phyloP scores from a whole-genome alignment of 2,329 filamentous ascomycete genomes.

The Podosphaera fusca region DNA sequence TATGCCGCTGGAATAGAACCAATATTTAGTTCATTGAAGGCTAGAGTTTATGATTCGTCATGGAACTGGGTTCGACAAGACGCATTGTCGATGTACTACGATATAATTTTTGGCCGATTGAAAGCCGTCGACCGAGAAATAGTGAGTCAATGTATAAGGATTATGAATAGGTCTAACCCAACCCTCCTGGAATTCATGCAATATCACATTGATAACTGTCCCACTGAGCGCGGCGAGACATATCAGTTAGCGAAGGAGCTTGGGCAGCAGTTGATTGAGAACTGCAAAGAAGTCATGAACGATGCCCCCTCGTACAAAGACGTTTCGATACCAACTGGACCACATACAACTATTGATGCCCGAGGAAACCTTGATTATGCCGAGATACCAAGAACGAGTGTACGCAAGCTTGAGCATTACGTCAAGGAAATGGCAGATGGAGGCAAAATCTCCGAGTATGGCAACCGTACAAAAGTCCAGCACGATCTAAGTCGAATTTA shows the following conservation, averaged over 20 bases:
- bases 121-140: constrained; percentile 91
- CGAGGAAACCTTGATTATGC: constrained; percentile 83
- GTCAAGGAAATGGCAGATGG: constrained; percentile 97
- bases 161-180: constrained; percentile 98
- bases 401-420: constrained; percentile 93
- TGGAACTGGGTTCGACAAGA: constrained; percentile 99
- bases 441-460: constrained; percentile 95
- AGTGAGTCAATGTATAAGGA: constrained; percentile 91
- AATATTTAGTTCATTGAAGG: constrained; percentile 80
- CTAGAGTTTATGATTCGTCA: constrained; percentile 87
- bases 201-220: constrained; percentile 98
- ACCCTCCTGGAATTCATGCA: constrained; percentile 97
- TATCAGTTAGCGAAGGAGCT: constrained; percentile 95
- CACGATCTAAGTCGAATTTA: constrained; percentile 88
- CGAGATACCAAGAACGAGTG: constrained; percentile 66
- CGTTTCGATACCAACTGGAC: constrained; percentile 74
- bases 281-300: constrained; percentile 80
- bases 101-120: constrained; percentile 91
- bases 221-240: constrained; percentile 85
- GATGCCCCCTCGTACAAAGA: constrained; percentile 86
- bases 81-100: constrained; percentile 94
- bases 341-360: constrained; percentile 75
- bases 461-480: constrained; percentile 93
- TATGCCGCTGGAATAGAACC: constrained; percentile 90
- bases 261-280: constrained; percentile 80